Evolutionary conservation across 2,329 filamentous ascomycete genomes (phyloP).

Genomic region (Ilyonectria robusta): DNA sequence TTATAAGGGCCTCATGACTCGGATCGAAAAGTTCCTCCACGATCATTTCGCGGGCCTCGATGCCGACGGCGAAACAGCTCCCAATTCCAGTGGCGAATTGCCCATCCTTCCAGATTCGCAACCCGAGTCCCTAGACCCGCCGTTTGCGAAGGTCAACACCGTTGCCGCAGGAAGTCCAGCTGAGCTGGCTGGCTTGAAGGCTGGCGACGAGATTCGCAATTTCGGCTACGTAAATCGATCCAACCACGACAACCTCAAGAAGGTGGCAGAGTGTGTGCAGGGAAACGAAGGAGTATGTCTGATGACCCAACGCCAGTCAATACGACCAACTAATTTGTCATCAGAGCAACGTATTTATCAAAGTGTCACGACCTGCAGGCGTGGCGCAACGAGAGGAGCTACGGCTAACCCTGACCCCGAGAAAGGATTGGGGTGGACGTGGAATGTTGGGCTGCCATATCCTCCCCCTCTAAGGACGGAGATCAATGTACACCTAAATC

Average conservation of each 20-base stretch:
- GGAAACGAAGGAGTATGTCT: conserved; percentile 87
- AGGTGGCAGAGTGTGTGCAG: conserved; percentile 90
- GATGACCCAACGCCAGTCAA: not conserved
- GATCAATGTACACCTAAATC: not conserved
- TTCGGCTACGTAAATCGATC: conserved; percentile 88
- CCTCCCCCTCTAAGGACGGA: conserved; percentile 74
- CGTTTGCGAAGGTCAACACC: conserved; percentile 91
- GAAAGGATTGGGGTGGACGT: conserved; percentile 89
- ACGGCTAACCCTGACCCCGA: conserved; percentile 80
- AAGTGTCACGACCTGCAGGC: conserved; percentile 67
- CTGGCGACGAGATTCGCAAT: conserved; percentile 84
- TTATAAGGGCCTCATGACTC: conserved; percentile 88
- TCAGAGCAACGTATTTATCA: conserved; percentile 80
- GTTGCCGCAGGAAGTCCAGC: conserved; percentile 86
- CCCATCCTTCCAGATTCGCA: conserved; percentile 52
- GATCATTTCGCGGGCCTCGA: conserved; percentile 85
- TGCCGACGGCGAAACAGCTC: conserved; percentile 52
- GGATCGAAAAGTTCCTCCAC: conserved; percentile 89
- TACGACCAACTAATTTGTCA: conserved; percentile 42
- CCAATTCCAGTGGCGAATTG: conserved; percentile 41
- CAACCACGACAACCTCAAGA: conserved; percentile 89
- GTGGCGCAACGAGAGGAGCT: conserved; percentile 68
- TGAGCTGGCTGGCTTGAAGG: conserved; percentile 82
- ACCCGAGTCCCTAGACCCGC: conserved; percentile 45
- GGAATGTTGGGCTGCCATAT: conserved; percentile 94